Evolutionary conservation across 495 filamentous ascomycete genomes (phyloP).

Genomic region (Neurospora sp.): DNA sequence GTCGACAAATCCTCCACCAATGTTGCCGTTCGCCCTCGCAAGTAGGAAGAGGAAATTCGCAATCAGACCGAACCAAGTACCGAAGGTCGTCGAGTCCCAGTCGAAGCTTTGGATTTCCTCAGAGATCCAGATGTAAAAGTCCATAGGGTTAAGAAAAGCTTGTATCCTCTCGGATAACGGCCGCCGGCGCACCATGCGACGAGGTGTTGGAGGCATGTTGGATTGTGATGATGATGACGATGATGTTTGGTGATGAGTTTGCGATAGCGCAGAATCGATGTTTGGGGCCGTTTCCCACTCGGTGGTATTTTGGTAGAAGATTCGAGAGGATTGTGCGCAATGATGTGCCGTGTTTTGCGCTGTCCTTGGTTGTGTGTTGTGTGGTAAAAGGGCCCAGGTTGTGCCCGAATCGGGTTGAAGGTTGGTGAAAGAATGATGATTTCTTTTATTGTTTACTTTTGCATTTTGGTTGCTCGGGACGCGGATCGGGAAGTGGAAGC

Average conservation of each 20-base stretch:
- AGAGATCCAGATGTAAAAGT: constrained; percentile 79
- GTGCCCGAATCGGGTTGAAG: not conserved
- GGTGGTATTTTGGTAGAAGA: not conserved
- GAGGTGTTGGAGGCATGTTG: constrained; percentile 21
- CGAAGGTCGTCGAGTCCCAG: constrained; percentile 76
- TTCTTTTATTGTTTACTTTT: not conserved
- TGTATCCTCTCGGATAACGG: constrained; percentile 68
- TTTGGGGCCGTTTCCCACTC: not conserved
- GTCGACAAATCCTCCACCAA: constrained; percentile 26
- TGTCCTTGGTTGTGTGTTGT: not conserved
- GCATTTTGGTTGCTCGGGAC: not conserved
- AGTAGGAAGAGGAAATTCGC: constrained; percentile 76
- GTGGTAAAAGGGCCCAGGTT: not conserved
- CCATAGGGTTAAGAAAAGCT: constrained; percentile 72
- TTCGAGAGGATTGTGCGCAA: not conserved
- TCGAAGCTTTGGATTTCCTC: constrained; percentile 82
- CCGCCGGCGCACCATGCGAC: constrained; percentile 65
- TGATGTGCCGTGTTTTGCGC: not conserved
- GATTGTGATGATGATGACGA: not conserved
- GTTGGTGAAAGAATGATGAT: not conserved
- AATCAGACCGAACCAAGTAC: constrained; percentile 58
- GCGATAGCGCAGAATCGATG: not conserved
- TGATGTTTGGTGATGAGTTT: not conserved
- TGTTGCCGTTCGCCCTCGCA: constrained; percentile 57
- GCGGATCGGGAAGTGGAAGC: not conserved